Base-by-base conservation (phyloP, 2,329 filamentous ascomycete species). In the Aspergillus sp. region DNA sequence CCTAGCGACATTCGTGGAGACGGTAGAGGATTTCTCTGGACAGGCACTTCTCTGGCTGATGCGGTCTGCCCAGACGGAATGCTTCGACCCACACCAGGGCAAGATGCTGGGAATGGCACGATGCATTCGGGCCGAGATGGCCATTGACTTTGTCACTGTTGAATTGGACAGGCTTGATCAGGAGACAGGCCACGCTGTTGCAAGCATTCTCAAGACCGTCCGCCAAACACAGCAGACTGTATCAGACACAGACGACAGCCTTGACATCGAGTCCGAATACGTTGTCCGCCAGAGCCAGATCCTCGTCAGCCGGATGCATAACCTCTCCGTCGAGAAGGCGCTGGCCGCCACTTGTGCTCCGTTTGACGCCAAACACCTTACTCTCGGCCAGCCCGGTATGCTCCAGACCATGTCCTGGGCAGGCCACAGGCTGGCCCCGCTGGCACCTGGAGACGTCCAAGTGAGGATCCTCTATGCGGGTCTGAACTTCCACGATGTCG, bases 31-130 rank as follows among this genome's bases (percentile, higher is more conserved):
- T 17, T 3, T 35, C 39, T 12, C 40, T 44, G 15, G 35, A 43
- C 23, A 33, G 17, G 40, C 33, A 3, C 6, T 52, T 6, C 37
- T 52, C 15, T 65, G 63, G 63, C 19, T 65, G 2, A 63, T 62
- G 14, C 56, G 53, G 4, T 52, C 51, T 14, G 44, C 58, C n/a
- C 57, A 63, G 50, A 23, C 55, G 23, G 41, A 54, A 60, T 55
- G n/a, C 15, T 27, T 11, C 37, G 25, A 65, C 7, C 63, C 63
- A n/a, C 37, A 52, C 9, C 62, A 56, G 27, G 55, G 45, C 2
- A 33, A 62, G 15, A 40, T 56, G 8, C 33, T 62, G 8, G 63
- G 63, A 5, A 4, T 65, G 19, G 45, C 55, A 2, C 41, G 63
- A 12, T 60, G 59, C 33, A 49, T 58, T 5, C 52, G 59, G 15